Evolutionary conservation across 352 stramenopile genomes (phyloP).

Genomic region (Phytophthora tubulina): DNA sequence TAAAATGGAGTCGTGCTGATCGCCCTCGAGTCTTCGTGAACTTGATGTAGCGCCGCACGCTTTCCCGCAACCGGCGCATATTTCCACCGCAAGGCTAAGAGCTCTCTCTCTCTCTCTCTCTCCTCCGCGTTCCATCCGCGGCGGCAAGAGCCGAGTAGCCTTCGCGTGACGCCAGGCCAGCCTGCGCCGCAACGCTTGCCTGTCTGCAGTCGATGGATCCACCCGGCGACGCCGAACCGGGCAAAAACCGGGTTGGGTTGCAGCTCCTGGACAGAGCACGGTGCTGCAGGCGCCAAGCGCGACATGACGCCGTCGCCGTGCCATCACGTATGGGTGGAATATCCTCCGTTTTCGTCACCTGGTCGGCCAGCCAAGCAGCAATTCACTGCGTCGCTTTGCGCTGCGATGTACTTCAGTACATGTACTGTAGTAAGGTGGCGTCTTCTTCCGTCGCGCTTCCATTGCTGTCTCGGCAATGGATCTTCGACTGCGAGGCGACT

Average conservation of each 20-base stretch:
- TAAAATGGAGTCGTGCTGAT: slow-evolving; percentile 10
- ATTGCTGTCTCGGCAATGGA: too few relatives aligned
- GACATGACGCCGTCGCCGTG: slow-evolving; percentile 21
- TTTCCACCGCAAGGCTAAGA: background rate
- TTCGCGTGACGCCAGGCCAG: background rate
- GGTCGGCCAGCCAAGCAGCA: background rate
- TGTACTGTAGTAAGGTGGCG: too few relatives aligned
- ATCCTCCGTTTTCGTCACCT: slow-evolving; percentile 10
- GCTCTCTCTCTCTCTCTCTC: too few relatives aligned
- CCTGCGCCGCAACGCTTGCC: slow-evolving; percentile 13
- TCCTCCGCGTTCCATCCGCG: background rate
- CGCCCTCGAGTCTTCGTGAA: background rate
- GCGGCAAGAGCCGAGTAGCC: background rate
- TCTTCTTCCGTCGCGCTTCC: too few relatives aligned
- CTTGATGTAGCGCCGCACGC: background rate
- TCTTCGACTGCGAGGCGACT: background rate
- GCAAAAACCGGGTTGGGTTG: slow-evolving; percentile 32
- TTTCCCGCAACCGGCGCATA: background rate
- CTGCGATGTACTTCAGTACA: too few relatives aligned
- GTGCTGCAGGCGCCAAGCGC: slow-evolving; percentile 23
- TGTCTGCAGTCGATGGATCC: slow-evolving; percentile 24
- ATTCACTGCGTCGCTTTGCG: too few relatives aligned
- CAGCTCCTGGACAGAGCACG: slow-evolving; percentile 38
- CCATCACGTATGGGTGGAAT: slow-evolving; percentile 16
- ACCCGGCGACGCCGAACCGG: slow-evolving; percentile 20